Percentiles rank a stretch among this genome's conserved stretches.
Evolutionary conservation across 495 filamentous ascomycete genomes (phyloP).

Genomic region (Annulohypoxylon nitens): DNA sequence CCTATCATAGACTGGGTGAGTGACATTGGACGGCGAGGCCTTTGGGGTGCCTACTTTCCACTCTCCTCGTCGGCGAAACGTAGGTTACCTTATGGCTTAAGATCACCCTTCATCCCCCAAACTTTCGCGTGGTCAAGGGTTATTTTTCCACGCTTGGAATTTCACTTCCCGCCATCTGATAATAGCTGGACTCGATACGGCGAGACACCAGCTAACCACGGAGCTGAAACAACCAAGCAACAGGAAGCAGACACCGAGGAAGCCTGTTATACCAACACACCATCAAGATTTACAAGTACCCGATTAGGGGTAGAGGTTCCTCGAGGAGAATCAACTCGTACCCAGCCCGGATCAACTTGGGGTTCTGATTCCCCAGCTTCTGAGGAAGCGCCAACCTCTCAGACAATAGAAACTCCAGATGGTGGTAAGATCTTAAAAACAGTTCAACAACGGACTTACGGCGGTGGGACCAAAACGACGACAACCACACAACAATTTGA

Average conservation of each 20-base stretch:
- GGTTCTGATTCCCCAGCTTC: not conserved
- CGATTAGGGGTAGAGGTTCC: not conserved
- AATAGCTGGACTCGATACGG: not conserved
- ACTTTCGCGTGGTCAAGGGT: not conserved
- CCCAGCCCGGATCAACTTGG: not conserved
- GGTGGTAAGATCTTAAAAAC: conserved; percentile 44
- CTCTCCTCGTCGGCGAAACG: conserved; percentile 25
- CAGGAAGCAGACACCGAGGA: conserved; percentile 35
- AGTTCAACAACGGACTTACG: conserved; percentile 8
- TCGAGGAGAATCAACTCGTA: not conserved
- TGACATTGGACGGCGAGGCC: conserved; percentile 23
- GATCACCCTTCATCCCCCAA: conserved; percentile 8
- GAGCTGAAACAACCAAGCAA: conserved; percentile 1
- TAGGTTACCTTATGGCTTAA: conserved; percentile 20
- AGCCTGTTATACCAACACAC: conserved; percentile 28
- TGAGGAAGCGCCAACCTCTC: conserved; percentile 19
- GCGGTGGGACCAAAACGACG: conserved; percentile 22
- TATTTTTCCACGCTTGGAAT: conserved; percentile 17
- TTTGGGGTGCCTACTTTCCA: conserved; percentile 46
- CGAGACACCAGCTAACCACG: conserved; percentile 7
- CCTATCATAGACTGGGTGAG: conserved; percentile 38
- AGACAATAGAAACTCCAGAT: conserved; percentile 36
- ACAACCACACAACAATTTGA: conserved; percentile 34
- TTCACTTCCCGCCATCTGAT: not conserved
- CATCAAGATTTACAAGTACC: conserved; percentile 23